Conservation (phyloP, 106 monocot genomes). For the Acorus calamus region DNA sequence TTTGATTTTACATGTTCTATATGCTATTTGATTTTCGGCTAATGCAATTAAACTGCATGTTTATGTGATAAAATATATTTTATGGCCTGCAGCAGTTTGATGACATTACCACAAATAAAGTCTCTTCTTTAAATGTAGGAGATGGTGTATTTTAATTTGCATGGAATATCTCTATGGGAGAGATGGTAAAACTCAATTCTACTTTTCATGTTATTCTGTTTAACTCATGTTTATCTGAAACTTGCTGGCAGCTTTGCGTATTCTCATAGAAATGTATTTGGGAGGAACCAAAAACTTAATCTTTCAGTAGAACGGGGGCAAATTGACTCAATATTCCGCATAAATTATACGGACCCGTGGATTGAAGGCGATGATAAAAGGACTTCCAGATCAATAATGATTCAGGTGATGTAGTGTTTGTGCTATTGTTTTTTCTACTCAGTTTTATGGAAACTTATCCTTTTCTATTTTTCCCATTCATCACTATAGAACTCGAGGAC, state of each 20-base stretch:
- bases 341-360: slow-evolving; percentile 98
- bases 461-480: slow-evolving; percentile 5
- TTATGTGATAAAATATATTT: no score
- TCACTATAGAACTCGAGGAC: slow-evolving; percentile 71
- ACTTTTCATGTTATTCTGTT: slow-evolving; percentile 5
- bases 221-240: slow-evolving; percentile 3
- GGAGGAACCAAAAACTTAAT: slow-evolving; percentile 91
- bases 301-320: slow-evolving; percentile 94
- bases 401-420: slow-evolving; percentile 49
- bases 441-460: not conserved
- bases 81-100: no score
- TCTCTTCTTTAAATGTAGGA: no score
- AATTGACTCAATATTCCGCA: slow-evolving; percentile 89
- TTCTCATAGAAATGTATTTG: slow-evolving; percentile 98
- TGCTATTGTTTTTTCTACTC: no score
- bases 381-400: slow-evolving; percentile 80
- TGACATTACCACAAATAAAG: no score
- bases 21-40: not conserved
- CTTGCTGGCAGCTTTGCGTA: slow-evolving; percentile 88
- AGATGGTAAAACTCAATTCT: not conserved
- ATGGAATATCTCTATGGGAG: no score
- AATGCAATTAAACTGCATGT: no score
- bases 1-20: not conserved
- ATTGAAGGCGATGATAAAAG: slow-evolving; percentile 95
- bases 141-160: no score